Conservation (phyloP, 2,329 filamentous ascomycete species). For the Aureobasidium zeae region DNA sequence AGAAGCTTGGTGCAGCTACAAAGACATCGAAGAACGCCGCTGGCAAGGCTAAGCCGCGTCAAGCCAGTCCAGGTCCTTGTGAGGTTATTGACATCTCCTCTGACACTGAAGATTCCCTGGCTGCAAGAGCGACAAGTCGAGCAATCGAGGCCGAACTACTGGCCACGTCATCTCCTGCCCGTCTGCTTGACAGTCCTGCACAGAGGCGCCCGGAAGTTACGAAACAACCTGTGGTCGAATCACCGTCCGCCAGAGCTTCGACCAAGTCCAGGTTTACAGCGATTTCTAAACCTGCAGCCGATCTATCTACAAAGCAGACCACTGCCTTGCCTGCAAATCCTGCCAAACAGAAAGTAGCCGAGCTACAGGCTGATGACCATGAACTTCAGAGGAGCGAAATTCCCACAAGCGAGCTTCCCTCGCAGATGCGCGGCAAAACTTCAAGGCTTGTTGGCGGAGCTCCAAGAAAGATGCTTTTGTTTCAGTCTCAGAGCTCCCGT, state of each 20-base stretch:
- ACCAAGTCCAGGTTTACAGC: no score
- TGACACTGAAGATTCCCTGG: constrained; percentile 25
- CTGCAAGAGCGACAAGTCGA: constrained; percentile 19
- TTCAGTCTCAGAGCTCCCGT: constrained; percentile 28
- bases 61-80: not conserved
- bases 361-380: not conserved
- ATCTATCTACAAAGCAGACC: not conserved
- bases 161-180: constrained; percentile 16
- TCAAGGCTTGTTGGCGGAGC: constrained; percentile 32
- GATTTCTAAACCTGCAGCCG: not conserved
- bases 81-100: constrained; percentile 31
- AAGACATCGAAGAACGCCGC: not conserved
- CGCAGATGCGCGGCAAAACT: constrained; percentile 23
- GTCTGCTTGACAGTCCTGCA: not conserved
- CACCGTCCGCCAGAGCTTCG: constrained; percentile 11
- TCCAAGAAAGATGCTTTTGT: constrained; percentile 36
- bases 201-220: not conserved
- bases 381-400: not conserved
- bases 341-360: not conserved
- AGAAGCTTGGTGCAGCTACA: constrained; percentile 24
- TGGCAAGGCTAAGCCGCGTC: not conserved
- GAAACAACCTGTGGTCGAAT: constrained; percentile 2
- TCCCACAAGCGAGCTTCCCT: not conserved
- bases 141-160: constrained; percentile 23
- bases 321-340: not conserved